Base-by-base conservation (phyloP, 140 eudicot species). In the Stevia rebaudiana region DNA sequence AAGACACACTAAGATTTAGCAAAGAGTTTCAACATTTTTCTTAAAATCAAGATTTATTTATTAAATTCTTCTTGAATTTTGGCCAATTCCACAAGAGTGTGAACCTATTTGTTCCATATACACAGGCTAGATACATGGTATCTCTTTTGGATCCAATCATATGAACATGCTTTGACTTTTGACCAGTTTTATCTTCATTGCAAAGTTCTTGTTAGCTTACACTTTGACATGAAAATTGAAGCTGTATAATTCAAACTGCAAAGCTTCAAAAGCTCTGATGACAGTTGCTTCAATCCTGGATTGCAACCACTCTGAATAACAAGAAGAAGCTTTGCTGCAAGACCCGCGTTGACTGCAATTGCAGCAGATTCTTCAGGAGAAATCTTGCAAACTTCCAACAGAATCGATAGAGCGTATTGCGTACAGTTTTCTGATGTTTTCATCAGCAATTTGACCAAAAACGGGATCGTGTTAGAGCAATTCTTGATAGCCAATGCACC, bases 291-390 rank as follows among this genome's bases (percentile, higher is more conserved):
- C 39, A 86, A 22, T 7, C 43, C 69, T 4, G 90, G 75, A 35
- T 67, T 70, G 66, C 90, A 86, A 10, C 87, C 90, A 76, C 95
- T 86, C 69, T 86, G 95, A 44, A 86, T 86, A 7, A 86, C 95
- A 49, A 49, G 56, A 7, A 49, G 30, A 8, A 49, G 56, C 18
- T 49, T 49, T 49, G 56, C 56, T 4, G 56, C 56, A 49, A 49
- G 56, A 0, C 30, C 56, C n/a, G 56, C 56, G n/a, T 49, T 49
- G 30, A 49, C 87, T 0, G 90, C 95, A 0, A 51, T 24, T 10
- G 80, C 70, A 0, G 87, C 75, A 43, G 81, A 82, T 65, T 86
- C 90, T 22, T 75, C 85, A 0, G 87, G 95, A 13, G 79, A 62
- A 22, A 83, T 67, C 33, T 80, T 70, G 65, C 89, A 86, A 7